A percentile compares a stretch with the other conserved stretches of the same genome.
Conservation (phyloP, 2,329 filamentous ascomycete genomes). For the Fusarium liriodendri region DNA sequence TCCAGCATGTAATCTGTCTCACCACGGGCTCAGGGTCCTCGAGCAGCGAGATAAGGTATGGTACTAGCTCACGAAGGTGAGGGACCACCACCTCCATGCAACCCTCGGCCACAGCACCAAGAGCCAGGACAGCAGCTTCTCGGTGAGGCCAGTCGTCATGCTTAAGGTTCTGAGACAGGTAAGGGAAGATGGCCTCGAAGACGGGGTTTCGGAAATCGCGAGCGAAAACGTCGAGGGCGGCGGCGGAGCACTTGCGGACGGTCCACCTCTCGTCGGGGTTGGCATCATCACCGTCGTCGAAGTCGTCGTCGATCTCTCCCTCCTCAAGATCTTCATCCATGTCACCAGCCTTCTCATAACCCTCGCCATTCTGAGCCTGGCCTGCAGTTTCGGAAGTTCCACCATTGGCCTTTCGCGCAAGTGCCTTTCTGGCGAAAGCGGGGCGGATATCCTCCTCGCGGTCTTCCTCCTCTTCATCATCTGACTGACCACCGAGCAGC, state of each 20-base stretch:
- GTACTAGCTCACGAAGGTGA: slow-evolving; percentile 89
- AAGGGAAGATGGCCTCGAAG: slow-evolving; percentile 92
- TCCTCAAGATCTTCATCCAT: slow-evolving; percentile 86
- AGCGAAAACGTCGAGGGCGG: slow-evolving; percentile 93
- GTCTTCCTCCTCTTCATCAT: slow-evolving; percentile 93
- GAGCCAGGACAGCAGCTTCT: slow-evolving; percentile 92
- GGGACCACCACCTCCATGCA: slow-evolving; percentile 91
- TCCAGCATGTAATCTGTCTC: slow-evolving; percentile 98
- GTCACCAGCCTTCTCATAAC: slow-evolving; percentile 64
- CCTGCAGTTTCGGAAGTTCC: slow-evolving; percentile 62
- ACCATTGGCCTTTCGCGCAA: slow-evolving; percentile 69
- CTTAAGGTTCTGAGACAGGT: slow-evolving; percentile 88
- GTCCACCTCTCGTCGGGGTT: slow-evolving; percentile 96
- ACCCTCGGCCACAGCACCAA: slow-evolving; percentile 94
- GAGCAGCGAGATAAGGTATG: slow-evolving; percentile 88
- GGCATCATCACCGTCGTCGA: slow-evolving; percentile 78
- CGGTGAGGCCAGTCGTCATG: slow-evolving; percentile 91
- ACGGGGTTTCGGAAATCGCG: slow-evolving; percentile 89
- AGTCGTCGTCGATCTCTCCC: slow-evolving; percentile 84
- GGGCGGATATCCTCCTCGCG: slow-evolving; percentile 92
- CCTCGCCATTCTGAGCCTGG: slow-evolving; percentile 63
- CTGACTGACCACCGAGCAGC: slow-evolving; percentile 82
- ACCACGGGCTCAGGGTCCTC: slow-evolving; percentile 90
- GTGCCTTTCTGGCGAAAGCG: slow-evolving; percentile 80
- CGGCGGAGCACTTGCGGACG: slow-evolving; percentile 94